Percentiles rank a stretch among this genome's conserved stretches.
phyloP scores from a whole-genome alignment of 139 green algal species.

The Coelastrella sp. region DNA sequence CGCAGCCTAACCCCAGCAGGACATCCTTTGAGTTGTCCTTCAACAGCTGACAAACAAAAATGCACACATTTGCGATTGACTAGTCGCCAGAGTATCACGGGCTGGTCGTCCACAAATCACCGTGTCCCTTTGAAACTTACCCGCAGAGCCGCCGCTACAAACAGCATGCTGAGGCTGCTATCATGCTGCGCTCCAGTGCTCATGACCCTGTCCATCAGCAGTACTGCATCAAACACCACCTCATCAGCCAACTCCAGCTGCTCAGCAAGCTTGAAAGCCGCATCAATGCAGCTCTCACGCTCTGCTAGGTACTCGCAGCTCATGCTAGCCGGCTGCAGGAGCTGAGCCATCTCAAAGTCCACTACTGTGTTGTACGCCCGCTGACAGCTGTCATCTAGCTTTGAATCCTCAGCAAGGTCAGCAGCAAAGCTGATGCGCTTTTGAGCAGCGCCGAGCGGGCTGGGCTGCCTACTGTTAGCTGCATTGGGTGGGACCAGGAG shows the following conservation, averaged over 20 bases:
- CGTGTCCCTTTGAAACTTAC: not conserved
- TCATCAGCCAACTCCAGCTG: conserved; percentile 64
- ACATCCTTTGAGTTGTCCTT: no score
- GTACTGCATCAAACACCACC: conserved; percentile 69
- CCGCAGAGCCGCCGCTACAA: conserved; percentile 50
- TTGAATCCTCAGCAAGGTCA: conserved; percentile 55
- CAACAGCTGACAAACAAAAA: not conserved
- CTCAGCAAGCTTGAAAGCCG: conserved; percentile 14
- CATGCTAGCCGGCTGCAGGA: conserved; percentile 80
- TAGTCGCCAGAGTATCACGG: not conserved
- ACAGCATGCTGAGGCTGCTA: conserved; percentile 37
- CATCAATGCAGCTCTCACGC: not conserved
- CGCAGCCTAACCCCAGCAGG: no score
- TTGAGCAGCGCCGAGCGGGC: not conserved
- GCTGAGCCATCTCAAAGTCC: conserved; percentile 73
- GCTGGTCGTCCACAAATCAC: no score
- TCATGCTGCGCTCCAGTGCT: conserved; percentile 45
- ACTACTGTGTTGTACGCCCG: conserved; percentile 73
- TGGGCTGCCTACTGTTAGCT: conserved; percentile 1
- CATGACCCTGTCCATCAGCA: conserved; percentile 78
- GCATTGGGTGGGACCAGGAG: not conserved
- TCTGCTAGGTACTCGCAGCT: conserved; percentile 63
- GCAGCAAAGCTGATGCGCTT: conserved; percentile 47
- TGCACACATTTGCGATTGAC: not conserved
- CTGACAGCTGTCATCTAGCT: conserved; percentile 61